Evolutionary conservation across 2,329 filamentous ascomycete species (phyloP).

Genomic region (Cryphonectria japonica): DNA sequence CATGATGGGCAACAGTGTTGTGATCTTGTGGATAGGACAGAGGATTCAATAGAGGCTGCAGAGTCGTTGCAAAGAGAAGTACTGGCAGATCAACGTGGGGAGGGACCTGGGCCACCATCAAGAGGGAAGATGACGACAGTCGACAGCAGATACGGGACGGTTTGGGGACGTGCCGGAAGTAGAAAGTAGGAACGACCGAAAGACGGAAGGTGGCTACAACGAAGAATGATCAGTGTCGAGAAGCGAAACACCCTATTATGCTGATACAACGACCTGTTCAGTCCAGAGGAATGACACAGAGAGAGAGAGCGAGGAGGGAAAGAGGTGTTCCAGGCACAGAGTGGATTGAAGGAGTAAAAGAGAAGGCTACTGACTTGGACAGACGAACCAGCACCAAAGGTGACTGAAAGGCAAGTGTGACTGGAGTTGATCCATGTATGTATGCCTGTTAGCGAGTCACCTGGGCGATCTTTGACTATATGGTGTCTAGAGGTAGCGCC

Average conservation of each 20-base stretch:
- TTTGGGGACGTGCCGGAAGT: not conserved
- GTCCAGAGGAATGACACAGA: not conserved
- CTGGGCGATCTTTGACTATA: not conserved
- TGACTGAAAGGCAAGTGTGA: slow-evolving; percentile 20
- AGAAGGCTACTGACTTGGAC: slow-evolving; percentile 20
- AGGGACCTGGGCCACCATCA: slow-evolving; percentile 24
- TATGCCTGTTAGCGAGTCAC: slow-evolving; percentile 11
- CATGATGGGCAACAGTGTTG: slow-evolving; percentile 46
- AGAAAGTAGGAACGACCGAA: slow-evolving; percentile 11
- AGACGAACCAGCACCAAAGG: slow-evolving; percentile 18
- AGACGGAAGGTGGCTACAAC: slow-evolving; percentile 9
- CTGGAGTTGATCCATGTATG: slow-evolving; percentile 8
- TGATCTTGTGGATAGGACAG: not conserved
- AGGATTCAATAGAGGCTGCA: slow-evolving; percentile 7
- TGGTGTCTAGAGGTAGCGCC: not conserved
- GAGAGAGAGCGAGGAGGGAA: not conserved
- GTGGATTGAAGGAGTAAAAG: slow-evolving; percentile 19
- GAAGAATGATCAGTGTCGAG: slow-evolving; percentile 8
- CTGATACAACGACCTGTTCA: not conserved
- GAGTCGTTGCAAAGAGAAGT: slow-evolving; percentile 11
- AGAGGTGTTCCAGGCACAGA: slow-evolving; percentile 7
- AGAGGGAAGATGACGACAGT: slow-evolving; percentile 20
- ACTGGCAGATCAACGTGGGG: slow-evolving; percentile 16
- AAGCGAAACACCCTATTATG: slow-evolving; percentile 12
- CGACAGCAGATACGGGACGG: not conserved